A percentile compares a stretch with the other conserved stretches of the same genome.
Evolutionary conservation across 2,329 filamentous ascomycete genomes (phyloP).

Genomic region (Xylaria sp.): DNA sequence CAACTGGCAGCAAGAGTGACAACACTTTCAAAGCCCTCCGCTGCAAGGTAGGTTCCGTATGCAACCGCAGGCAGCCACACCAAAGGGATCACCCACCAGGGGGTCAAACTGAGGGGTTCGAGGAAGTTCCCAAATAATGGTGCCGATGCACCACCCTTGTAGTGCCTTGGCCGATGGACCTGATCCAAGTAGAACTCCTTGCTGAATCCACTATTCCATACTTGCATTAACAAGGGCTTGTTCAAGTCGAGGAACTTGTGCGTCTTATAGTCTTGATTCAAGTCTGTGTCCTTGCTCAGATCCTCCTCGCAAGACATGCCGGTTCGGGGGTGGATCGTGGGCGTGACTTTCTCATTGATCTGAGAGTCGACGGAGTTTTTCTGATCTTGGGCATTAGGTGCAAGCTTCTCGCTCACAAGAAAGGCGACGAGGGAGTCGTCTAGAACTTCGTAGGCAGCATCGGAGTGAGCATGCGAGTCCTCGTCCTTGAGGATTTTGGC

Average conservation of each 20-base stretch:
- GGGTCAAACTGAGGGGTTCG: conserved; percentile 94
- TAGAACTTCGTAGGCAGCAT: conserved; percentile 94
- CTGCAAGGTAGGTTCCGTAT: conserved; percentile 76
- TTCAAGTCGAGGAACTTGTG: conserved; percentile 95
- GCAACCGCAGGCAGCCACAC: conserved; percentile 84
- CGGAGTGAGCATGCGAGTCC: conserved; percentile 84
- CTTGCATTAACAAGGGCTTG: conserved; percentile 84
- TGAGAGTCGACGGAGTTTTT: conserved; percentile 49
- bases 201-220: conserved; percentile 87
- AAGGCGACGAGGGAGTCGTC: conserved; percentile 89
- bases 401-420: conserved; percentile 68
- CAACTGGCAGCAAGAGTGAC: conserved; percentile 69
- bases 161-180: conserved; percentile 94
- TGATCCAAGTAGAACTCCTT: conserved; percentile 98
- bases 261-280: conserved; percentile 78
- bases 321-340: conserved; percentile 69
- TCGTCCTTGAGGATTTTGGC: conserved; percentile 83
- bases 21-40: conserved; percentile 65
- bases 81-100: conserved; percentile 89
- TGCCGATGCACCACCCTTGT: conserved; percentile 90
- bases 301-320: conserved; percentile 93
- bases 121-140: conserved; percentile 97
- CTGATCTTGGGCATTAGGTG: conserved; percentile 50
- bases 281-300: conserved; percentile 85
- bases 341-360: conserved; percentile 48